A percentile compares a stretch with the other conserved stretches of the same genome.
phyloP scores from a whole-genome alignment of 202 grass and related monocot species.

The Zoysia matrella region DNA sequence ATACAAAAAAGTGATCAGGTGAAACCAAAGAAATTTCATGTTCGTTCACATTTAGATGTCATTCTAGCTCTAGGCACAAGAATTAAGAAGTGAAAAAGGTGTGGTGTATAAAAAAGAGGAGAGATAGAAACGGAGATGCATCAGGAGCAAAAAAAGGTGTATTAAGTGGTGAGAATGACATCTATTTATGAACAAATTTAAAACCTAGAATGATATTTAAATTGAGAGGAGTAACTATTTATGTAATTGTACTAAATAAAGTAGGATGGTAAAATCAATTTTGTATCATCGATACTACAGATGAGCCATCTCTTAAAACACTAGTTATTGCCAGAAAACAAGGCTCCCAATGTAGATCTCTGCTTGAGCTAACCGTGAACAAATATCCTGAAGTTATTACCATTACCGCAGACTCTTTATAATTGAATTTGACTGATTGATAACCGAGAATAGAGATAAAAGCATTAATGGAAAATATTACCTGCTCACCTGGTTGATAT shows the following conservation, averaged over 20 bases:
- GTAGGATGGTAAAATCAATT: not conserved
- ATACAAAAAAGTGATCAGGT: slow-evolving; percentile 22
- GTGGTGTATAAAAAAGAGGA: too few species aligned
- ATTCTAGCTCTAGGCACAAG: too few species aligned
- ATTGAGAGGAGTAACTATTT: too few species aligned
- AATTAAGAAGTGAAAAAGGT: too few species aligned
- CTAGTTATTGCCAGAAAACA: slow-evolving; percentile 25
- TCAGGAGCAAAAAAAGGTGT: too few species aligned
- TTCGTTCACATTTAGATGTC: not conserved
- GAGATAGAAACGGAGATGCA: too few species aligned
- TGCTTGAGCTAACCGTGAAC: slow-evolving; percentile 20
- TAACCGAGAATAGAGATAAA: slow-evolving; percentile 28
- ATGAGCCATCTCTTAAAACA: not conserved
- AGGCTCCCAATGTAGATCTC: not conserved
- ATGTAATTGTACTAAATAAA: not conserved
- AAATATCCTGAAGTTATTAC: slow-evolving; percentile 2
- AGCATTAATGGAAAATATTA: slow-evolving; percentile 54
- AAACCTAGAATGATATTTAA: too few species aligned
- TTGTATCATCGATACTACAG: not conserved
- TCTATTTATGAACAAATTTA: too few species aligned
- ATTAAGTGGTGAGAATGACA: too few species aligned
- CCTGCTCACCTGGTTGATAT: slow-evolving; percentile 99
- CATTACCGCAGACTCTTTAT: not conserved
- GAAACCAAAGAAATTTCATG: slow-evolving; percentile 14
- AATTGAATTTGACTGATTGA: slow-evolving; percentile 14